phyloP scores from a whole-genome alignment of 768 basidiomycete species.

The Kwoniella sp. region DNA sequence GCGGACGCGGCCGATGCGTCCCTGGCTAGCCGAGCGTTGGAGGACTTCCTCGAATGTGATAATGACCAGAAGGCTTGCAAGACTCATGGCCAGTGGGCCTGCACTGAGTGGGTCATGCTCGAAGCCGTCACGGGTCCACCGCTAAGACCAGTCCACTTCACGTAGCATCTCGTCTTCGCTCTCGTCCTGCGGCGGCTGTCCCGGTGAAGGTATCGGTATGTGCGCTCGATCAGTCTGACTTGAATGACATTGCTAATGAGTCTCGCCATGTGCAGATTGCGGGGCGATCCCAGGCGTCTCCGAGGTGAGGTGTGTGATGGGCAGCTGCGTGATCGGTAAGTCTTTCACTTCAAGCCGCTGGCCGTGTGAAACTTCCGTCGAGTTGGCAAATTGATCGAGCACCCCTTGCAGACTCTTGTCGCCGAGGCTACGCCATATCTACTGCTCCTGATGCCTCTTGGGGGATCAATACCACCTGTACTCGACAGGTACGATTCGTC shows the following conservation, averaged over 20 bases:
- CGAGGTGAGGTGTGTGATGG: constrained; percentile 17
- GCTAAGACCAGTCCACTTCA: neutral
- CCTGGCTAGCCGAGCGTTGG: neutral
- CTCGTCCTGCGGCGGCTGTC: constrained; percentile 24
- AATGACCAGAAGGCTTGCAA: constrained; percentile 23
- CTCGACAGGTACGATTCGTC: no score
- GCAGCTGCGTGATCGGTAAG: constrained; percentile 24
- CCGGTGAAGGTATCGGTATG: constrained; percentile 23
- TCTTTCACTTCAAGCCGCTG: no score
- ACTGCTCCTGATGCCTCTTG: no score
- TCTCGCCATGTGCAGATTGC: constrained; percentile 11
- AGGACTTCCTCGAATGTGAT: constrained; percentile 12
- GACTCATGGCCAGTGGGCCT: constrained; percentile 9
- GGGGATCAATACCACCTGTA: no score
- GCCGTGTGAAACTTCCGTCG: no score
- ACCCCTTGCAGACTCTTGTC: constrained; percentile 6
- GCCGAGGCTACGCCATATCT: constrained; percentile 9
- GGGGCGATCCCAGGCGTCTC: constrained; percentile 19
- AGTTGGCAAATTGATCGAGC: no score
- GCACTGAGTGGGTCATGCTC: constrained; percentile 9
- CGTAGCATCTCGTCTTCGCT: constrained; percentile 15
- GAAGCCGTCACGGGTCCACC: neutral
- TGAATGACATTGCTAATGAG: neutral
- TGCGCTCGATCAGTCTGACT: neutral
- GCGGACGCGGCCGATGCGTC: no score